Percentiles rank a stretch among this genome's conserved stretches.
These are phyloP conservation scores for Amauroascus niger DNA, from an alignment of 2,329 filamentous ascomycete genomes.

Conservation along the genomic window DNA sequence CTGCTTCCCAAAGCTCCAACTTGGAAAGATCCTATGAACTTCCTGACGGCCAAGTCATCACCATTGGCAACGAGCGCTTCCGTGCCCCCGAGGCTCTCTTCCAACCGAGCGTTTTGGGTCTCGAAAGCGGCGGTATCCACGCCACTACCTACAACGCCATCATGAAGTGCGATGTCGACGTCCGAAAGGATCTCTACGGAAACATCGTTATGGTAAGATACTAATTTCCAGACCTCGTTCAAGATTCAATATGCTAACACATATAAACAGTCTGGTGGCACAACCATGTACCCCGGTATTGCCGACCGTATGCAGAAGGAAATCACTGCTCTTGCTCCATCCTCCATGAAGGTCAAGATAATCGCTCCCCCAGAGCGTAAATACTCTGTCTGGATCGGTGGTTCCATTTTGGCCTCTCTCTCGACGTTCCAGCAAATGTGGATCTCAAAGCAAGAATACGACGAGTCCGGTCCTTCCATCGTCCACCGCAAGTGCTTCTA, in stretches of 20 bases:
- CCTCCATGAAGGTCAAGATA: slow-evolving; percentile 99
- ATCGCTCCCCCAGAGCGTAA: slow-evolving; percentile 99
- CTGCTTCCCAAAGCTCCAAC: slow-evolving; percentile 94
- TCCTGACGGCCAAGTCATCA: slow-evolving; percentile 98
- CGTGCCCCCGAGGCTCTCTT: slow-evolving; percentile 98
- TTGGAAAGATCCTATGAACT: slow-evolving; percentile 99
- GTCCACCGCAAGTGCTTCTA: slow-evolving; percentile 99
- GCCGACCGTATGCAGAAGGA: slow-evolving; percentile 99
- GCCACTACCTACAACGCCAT: slow-evolving; percentile 99
- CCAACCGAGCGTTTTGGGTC: slow-evolving; percentile 96
- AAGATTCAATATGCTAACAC: not conserved
- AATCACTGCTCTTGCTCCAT: slow-evolving; percentile 97
- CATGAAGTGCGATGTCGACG: slow-evolving; percentile 99
- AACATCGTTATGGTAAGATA: slow-evolving; percentile 98
- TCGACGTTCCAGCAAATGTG: slow-evolving; percentile 99
- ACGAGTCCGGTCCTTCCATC: slow-evolving; percentile 98
- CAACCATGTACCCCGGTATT: slow-evolving; percentile 99
- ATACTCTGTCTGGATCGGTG: slow-evolving; percentile 99
- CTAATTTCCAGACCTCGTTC: not conserved
- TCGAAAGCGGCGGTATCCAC: slow-evolving; percentile 97
- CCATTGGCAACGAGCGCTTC: slow-evolving; percentile 99
- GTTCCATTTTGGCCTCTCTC: slow-evolving; percentile 97
- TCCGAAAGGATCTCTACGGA: slow-evolving; percentile 99
- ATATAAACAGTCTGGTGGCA: slow-evolving; percentile 80
- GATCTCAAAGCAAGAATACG: slow-evolving; percentile 99